A percentile compares a stretch with the other conserved stretches of the same genome.
Evolutionary conservation across 108 stramenopile genomes (phyloP).

Genomic region (Hondaea fermentalgiana): DNA sequence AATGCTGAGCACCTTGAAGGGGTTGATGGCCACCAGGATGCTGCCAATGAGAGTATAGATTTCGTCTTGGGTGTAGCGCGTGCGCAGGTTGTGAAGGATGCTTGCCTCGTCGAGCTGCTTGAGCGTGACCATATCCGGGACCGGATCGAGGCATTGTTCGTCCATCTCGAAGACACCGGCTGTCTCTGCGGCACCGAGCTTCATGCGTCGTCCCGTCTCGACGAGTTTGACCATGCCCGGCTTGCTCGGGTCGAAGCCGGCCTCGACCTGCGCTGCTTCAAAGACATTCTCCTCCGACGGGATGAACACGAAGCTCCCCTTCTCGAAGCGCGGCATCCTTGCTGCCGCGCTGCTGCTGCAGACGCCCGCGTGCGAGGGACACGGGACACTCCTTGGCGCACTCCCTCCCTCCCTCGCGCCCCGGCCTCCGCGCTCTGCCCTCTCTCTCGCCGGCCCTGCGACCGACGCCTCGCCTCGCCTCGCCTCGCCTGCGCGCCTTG

Average conservation of each 20-base stretch:
- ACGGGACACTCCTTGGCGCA: too few species aligned
- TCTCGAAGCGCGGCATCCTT: background rate
- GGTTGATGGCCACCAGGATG: conserved; percentile 28
- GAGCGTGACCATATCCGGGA: conserved; percentile 22
- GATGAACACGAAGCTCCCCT: background rate
- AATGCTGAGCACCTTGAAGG: conserved; percentile 26
- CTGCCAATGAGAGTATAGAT: conserved; percentile 27
- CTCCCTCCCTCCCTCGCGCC: too few species aligned
- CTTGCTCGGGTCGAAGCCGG: background rate
- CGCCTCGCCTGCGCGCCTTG: too few species aligned
- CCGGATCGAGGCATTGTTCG: background rate
- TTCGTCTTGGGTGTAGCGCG: background rate
- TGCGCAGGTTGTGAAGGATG: conserved; percentile 29
- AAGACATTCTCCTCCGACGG: background rate
- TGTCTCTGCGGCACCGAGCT: background rate
- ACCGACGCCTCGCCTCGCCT: too few species aligned
- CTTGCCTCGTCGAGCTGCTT: conserved; percentile 14
- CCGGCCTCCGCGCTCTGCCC: too few species aligned
- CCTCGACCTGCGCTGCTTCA: background rate
- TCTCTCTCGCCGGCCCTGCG: too few species aligned
- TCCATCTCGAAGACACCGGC: background rate
- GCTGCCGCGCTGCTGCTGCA: too few species aligned
- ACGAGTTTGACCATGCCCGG: background rate
- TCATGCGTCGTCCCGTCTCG: background rate
- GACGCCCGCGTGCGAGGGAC: too few species aligned